Conservation (phyloP, 208 protist genomes). For the Trypanosoma congolense region DNA sequence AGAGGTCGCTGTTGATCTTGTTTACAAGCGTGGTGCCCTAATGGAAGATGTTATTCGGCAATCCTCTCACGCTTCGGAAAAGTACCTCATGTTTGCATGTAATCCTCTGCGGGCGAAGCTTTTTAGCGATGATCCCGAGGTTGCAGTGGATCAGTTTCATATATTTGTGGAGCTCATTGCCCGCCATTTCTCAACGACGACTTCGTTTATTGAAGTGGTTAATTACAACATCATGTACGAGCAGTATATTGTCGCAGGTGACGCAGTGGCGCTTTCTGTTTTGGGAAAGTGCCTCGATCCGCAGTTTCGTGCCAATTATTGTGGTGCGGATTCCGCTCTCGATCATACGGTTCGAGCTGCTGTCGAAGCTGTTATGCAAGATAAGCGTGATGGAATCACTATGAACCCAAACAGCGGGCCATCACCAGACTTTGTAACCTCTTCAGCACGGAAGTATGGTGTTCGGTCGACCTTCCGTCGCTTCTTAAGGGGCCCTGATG, state of each 20-base stretch:
- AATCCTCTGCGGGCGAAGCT: slow-evolving; percentile 65
- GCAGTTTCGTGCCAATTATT: slow-evolving; percentile 69
- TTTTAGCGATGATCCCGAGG: slow-evolving; percentile 26
- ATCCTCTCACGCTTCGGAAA: slow-evolving; percentile 20
- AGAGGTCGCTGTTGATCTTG: slow-evolving; percentile 64
- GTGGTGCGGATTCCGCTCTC: slow-evolving; percentile 19
- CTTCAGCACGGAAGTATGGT: slow-evolving; percentile 60
- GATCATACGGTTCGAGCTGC: slow-evolving; percentile 44
- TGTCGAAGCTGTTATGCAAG: slow-evolving; percentile 38
- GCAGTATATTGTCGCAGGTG: slow-evolving; percentile 83
- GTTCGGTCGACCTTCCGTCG: slow-evolving; percentile 49
- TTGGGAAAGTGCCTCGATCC: slow-evolving; percentile 86
- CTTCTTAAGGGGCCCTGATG: slow-evolving; percentile 79
- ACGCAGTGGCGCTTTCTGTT: slow-evolving; percentile 57
- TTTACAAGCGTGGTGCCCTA: slow-evolving; percentile 69
- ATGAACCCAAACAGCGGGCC: slow-evolving; percentile 36
- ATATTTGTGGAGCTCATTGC: slow-evolving; percentile 74
- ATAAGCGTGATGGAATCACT: slow-evolving; percentile 63
- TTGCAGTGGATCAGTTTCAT: slow-evolving; percentile 68
- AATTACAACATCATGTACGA: slow-evolving; percentile 75
- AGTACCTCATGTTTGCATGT: slow-evolving; percentile 78
- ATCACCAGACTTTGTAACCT: slow-evolving; percentile 61
- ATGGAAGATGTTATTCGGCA: slow-evolving; percentile 71
- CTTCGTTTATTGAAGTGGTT: slow-evolving; percentile 79
- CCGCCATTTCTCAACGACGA: slow-evolving; percentile 49